Base-by-base conservation (phyloP, 306 rosid species). In the Acacia acuminata region DNA sequence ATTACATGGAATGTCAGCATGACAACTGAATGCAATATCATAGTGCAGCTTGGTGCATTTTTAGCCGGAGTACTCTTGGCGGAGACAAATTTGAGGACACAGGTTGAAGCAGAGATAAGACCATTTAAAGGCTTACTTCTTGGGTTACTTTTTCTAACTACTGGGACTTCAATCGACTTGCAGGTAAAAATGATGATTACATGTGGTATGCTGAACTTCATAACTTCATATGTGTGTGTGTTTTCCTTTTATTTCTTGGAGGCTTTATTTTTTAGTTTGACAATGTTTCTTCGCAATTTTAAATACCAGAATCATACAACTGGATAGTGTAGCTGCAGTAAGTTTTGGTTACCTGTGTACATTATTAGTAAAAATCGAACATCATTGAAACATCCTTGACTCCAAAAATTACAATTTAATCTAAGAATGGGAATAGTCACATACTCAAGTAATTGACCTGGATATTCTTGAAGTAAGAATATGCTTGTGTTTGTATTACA, bases 61-160 rank as follows among this genome's bases (percentile, higher is more conserved):
- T 89, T 96, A 85, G 99, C 96, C 38, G 99, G 99, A 82, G 99
- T 98, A 60, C 80, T 96, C 81, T 90, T 96, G 80, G 99, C 99
- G 9, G 99, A 96, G 91, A 94, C 99, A 67, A 96, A 96, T 85
- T 96, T 94, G 83, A 89, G 99, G 88, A 96, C 99, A 53, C 99
- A 96, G 87, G 94, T 96, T 90, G 99, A 96, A 92, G 99, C 99
- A 50, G 98, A 96, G 85, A 96, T 96, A 88, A 89, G 97, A 88
- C 99, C 99, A 12, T 96, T 96, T 78, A 89, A 96, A 88, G 99
- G 99, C 81, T 87, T 96, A 84, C 96, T 96, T 71, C 98, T 96
- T 13, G 99, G 99, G 73, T 85, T 96, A 82, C 94, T 96, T 88
- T 96, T 96, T 65, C 86, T 96, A 11, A 94, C 96, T 43, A 96